Conservation (phyloP, 176 grass and related monocot species). For the Phoenix roebelenii region DNA sequence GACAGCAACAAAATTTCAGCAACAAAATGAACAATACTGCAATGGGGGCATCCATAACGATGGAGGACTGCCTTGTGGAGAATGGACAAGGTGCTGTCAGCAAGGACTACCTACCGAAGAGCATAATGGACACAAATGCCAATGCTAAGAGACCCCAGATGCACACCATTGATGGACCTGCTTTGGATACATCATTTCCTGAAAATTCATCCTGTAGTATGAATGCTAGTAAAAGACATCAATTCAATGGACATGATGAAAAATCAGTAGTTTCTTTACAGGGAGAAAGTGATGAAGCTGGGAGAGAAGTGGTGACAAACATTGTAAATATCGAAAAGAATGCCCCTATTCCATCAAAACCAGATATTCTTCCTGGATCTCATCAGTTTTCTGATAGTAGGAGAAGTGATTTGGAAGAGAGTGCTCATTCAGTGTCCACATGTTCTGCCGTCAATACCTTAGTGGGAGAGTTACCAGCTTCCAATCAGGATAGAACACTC, state of each 20-base stretch:
- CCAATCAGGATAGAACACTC: conserved; percentile 24
- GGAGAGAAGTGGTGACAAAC: conserved; percentile 18
- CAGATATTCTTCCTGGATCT: no score
- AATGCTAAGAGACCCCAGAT: conserved; percentile 17
- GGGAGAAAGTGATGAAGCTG: conserved; percentile 11
- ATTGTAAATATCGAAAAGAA: conserved; percentile 9
- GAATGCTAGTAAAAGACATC: conserved; percentile 25
- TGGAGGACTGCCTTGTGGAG: conserved; percentile 23
- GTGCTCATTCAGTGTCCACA: not conserved
- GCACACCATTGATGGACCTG: not conserved
- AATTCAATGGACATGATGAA: conserved; percentile 30
- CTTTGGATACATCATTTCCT: not conserved
- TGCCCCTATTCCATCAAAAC: not conserved
- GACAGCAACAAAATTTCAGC: conserved; percentile 33
- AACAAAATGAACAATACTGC: conserved; percentile 19
- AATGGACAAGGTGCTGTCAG: conserved; percentile 27
- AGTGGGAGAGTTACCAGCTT: conserved; percentile 37
- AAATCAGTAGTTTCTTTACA: conserved; percentile 23
- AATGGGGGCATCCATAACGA: conserved; percentile 15
- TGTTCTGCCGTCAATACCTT: conserved; percentile 16
- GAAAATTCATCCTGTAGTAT: conserved; percentile 19
- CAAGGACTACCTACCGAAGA: conserved; percentile 33
- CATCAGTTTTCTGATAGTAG: no score
- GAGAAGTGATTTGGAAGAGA: no score
- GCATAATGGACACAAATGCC: conserved; percentile 11